phyloP scores from a whole-genome alignment of 2,329 filamentous ascomycete species.

The Didymellaceae sp. region DNA sequence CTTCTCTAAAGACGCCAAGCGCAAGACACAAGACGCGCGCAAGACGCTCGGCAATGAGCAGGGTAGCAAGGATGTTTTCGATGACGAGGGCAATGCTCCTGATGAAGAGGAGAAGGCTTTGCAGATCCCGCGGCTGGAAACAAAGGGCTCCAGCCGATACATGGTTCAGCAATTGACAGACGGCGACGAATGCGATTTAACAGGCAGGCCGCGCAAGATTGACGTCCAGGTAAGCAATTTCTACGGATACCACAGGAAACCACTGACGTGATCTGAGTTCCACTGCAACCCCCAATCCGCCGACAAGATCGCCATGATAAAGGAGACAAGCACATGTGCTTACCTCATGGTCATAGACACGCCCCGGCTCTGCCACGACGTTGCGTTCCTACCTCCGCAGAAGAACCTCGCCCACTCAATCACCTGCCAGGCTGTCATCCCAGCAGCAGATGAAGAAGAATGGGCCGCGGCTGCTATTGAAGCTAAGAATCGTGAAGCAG shows the following conservation, averaged over 20 bases:
- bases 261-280: slow-evolving; percentile 53
- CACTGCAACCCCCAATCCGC: slow-evolving; percentile 77
- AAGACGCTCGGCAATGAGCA: slow-evolving; percentile 37
- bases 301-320: slow-evolving; percentile 89
- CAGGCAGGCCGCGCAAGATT: slow-evolving; percentile 78
- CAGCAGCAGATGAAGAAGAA: slow-evolving; percentile 59
- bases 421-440: slow-evolving; percentile 74
- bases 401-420: slow-evolving; percentile 79
- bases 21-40: slow-evolving; percentile 30
- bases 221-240: slow-evolving; percentile 69
- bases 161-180: slow-evolving; percentile 81
- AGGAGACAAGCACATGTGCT: slow-evolving; percentile 87
- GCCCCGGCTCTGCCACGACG: slow-evolving; percentile 83
- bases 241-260: slow-evolving; percentile 11
- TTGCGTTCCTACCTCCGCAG: slow-evolving; percentile 82
- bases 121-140: slow-evolving; percentile 70
- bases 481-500: slow-evolving; percentile 38
- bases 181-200: slow-evolving; percentile 86
- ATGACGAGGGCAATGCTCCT: slow-evolving; percentile 36
- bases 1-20: slow-evolving; percentile 49
- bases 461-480: slow-evolving; percentile 50
- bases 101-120: slow-evolving; percentile 35
- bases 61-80: slow-evolving; percentile 37
- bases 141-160: slow-evolving; percentile 84
- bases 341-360: slow-evolving; percentile 95